Evolutionary conservation across 202 grass and related monocot species (phyloP).

Genomic region (Schoenoplectus tabernaemontani): DNA sequence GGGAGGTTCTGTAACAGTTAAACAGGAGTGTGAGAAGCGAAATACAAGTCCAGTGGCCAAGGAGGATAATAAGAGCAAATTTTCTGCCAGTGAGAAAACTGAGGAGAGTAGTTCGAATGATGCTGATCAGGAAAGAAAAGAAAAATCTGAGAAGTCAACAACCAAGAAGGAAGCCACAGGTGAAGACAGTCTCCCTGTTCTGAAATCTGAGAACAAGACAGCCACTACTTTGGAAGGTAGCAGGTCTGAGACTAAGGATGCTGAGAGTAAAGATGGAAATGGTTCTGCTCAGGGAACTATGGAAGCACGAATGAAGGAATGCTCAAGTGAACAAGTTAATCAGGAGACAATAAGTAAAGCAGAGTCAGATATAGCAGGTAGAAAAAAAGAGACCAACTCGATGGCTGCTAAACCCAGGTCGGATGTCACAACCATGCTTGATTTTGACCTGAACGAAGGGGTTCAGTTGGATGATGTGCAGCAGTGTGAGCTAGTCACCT

Average conservation of each 20-base stretch:
- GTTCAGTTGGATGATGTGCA: constrained; percentile 51
- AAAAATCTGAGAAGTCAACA: neutral
- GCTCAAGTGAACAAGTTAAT: constrained; percentile 36
- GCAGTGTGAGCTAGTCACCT: constrained; percentile 37
- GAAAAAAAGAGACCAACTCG: constrained; percentile 35
- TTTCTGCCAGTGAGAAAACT: constrained; percentile 20
- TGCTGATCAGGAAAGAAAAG: constrained; percentile 19
- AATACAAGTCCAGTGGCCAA: constrained; percentile 27
- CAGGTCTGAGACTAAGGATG: constrained; percentile 26
- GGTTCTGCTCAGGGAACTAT: constrained; percentile 18
- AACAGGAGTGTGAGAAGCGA: constrained; percentile 33
- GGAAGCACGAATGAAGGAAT: constrained; percentile 28
- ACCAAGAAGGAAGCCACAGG: neutral
- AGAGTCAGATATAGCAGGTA: constrained; percentile 9
- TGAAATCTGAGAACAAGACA: constrained; percentile 20
- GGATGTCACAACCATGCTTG: constrained; percentile 43
- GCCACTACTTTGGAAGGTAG: constrained; percentile 7
- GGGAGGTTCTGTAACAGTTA: constrained; percentile 14
- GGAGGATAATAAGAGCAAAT: constrained; percentile 25
- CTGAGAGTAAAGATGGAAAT: constrained; percentile 34
- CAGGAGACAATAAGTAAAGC: constrained; percentile 25
- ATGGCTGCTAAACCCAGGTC: constrained; percentile 26
- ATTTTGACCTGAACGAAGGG: constrained; percentile 91
- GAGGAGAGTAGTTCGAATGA: constrained; percentile 23
- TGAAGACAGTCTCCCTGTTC: constrained; percentile 10